Evolutionary conservation across 192 early-diverging fungal species (phyloP).

Genomic region (Gaertneriomyces sp.): DNA sequence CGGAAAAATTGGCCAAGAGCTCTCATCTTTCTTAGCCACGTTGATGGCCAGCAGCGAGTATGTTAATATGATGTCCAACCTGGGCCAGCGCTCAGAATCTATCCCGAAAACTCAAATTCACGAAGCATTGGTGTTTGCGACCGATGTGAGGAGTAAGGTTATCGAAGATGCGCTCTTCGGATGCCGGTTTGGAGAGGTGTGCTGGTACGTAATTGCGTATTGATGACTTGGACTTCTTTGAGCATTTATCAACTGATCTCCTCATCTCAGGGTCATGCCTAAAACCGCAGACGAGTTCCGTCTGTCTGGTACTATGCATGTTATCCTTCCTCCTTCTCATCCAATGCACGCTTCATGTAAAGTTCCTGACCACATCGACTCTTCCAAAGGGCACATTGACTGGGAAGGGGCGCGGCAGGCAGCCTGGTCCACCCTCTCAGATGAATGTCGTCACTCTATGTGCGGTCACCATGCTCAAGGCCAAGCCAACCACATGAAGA

Average conservation of each 20-base stretch:
- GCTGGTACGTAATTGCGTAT: neutral
- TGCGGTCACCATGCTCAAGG: too few species aligned
- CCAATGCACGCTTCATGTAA: neutral
- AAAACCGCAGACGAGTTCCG: neutral
- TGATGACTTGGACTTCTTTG: neutral
- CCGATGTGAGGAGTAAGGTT: slow-evolving; percentile 9
- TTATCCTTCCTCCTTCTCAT: slow-evolving; percentile 4
- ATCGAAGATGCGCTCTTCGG: slow-evolving; percentile 4
- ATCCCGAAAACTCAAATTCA: neutral
- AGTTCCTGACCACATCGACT: neutral
- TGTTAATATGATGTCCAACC: neutral
- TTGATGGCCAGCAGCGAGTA: slow-evolving; percentile 6
- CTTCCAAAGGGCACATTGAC: neutral
- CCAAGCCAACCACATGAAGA: neutral
- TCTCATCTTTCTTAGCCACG: neutral
- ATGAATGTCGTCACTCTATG: neutral
- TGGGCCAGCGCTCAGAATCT: neutral
- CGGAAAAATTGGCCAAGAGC: neutral
- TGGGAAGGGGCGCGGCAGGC: slow-evolving; percentile 4
- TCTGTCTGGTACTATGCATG: slow-evolving; percentile 2
- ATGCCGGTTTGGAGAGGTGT: neutral
- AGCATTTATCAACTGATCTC: neutral
- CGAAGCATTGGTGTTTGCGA: slow-evolving; percentile 1
- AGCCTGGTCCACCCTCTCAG: neutral
- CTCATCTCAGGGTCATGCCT: neutral